phyloP scores from a whole-genome alignment of 1,284 basidiomycete species.

The Marasmius tenuissimus region DNA sequence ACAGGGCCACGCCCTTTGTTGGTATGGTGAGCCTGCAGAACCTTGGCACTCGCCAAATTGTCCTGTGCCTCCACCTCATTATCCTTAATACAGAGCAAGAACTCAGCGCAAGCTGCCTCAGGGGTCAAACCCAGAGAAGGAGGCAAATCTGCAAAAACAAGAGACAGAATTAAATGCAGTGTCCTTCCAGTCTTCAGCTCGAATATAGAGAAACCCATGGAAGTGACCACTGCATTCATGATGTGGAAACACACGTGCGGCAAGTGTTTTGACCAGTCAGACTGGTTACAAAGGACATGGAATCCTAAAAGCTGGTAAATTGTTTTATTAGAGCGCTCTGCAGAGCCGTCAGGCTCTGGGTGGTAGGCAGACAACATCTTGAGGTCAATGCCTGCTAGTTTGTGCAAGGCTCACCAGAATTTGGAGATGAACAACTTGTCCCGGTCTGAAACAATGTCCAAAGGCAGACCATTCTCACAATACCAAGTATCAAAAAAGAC shows the following conservation, averaged over 20 bases:
- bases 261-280: slow-evolving; percentile 33
- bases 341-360: slow-evolving; percentile 24
- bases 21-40: slow-evolving; percentile 24
- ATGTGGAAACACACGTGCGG: slow-evolving; percentile 36
- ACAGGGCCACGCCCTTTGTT: slow-evolving; percentile 21
- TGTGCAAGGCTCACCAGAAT: slow-evolving; percentile 15
- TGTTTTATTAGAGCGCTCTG: slow-evolving; percentile 21
- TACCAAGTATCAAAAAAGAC: slow-evolving; percentile 27
- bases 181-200: slow-evolving; percentile 20
- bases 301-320: slow-evolving; percentile 25
- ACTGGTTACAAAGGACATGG: slow-evolving; percentile 30
- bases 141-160: slow-evolving; percentile 3
- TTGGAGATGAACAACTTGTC: slow-evolving; percentile 20
- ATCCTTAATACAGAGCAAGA: slow-evolving; percentile 19
- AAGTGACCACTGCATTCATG: slow-evolving; percentile 32
- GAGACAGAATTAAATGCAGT: slow-evolving; percentile 25
- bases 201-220: slow-evolving; percentile 35
- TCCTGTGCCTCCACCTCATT: slow-evolving; percentile 25
- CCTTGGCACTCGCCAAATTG: slow-evolving; percentile 26
- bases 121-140: neutral
- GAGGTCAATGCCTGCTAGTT: slow-evolving; percentile 20
- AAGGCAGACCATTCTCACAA: slow-evolving; percentile 17
- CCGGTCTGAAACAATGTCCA: slow-evolving; percentile 12
- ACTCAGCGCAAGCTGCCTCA: neutral
- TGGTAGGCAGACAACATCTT: slow-evolving; percentile 29